phyloP scores from a whole-genome alignment of 2,329 filamentous ascomycete species.

The Exophiala xenobiotica region DNA sequence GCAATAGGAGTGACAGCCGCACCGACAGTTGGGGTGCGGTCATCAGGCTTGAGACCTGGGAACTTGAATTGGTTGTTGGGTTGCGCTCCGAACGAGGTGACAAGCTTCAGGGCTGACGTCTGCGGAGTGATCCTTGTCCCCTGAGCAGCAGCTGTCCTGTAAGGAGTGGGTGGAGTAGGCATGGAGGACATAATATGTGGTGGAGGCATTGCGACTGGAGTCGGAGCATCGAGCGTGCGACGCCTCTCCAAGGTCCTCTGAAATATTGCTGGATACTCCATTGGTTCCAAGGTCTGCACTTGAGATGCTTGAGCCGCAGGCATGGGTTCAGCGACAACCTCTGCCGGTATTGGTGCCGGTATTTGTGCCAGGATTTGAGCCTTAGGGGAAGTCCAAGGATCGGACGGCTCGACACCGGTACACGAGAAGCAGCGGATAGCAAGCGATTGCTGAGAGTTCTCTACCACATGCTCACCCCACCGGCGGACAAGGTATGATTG shows the following conservation, averaged over 20 bases:
- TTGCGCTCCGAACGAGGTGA: conserved; percentile 73
- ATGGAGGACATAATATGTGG: conserved; percentile 21
- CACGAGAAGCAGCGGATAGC: conserved; percentile 93
- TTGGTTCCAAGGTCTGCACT: conserved; percentile 50
- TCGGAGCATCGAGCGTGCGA: conserved; percentile 50
- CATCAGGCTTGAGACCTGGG: conserved; percentile 54
- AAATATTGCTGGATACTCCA: conserved; percentile 25
- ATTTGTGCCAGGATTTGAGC: conserved; percentile 54
- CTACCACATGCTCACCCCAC: conserved; percentile 91
- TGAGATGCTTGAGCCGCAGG: conserved; percentile 33
- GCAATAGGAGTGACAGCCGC: conserved; percentile 86
- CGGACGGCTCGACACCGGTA: conserved; percentile 77
- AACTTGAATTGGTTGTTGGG: conserved; percentile 60
- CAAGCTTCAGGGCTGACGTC: conserved; percentile 81
- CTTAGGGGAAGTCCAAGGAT: conserved; percentile 84
- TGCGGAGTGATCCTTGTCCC: conserved; percentile 65
- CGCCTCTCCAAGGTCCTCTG: conserved; percentile 27
- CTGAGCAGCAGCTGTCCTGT: conserved; percentile 33
- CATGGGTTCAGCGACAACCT: conserved; percentile 2
- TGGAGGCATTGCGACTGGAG: conserved; percentile 47
- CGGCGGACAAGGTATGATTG: conserved; percentile 84
- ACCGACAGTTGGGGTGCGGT: conserved; percentile 69
- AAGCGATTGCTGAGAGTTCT: conserved; percentile 81
- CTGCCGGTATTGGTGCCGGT: conserved; percentile 8
- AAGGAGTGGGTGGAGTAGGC: conserved; percentile 28